Percentiles rank a stretch among this genome's conserved stretches.
Evolutionary conservation across 2,329 filamentous ascomycete species (phyloP).

Genomic region (Talaromyces sp.): DNA sequence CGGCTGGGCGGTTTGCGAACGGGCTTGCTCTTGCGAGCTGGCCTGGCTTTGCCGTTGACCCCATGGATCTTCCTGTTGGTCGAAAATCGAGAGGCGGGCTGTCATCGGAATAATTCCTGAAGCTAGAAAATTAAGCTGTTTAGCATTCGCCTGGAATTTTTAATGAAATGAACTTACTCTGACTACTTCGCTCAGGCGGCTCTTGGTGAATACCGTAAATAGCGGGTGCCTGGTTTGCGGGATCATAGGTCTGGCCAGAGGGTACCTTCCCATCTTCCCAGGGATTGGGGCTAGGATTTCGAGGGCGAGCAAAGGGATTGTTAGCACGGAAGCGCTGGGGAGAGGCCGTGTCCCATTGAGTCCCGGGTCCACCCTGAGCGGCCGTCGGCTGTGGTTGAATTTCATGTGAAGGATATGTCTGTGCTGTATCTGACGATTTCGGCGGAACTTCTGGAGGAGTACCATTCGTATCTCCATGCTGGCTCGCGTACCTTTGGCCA

Average conservation of each 20-base stretch:
- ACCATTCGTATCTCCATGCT: not conserved
- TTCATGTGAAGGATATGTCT: conserved; percentile 16
- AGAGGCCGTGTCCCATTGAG: conserved; percentile 14
- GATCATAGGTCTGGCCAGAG: not conserved
- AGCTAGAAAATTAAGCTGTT: not conserved
- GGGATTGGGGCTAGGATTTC: conserved; percentile 13
- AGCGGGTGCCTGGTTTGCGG: conserved; percentile 17
- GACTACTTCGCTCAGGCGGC: conserved; percentile 25
- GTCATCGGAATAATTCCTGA: conserved; percentile 36
- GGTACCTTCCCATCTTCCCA: conserved; percentile 10
- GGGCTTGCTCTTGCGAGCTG: not conserved
- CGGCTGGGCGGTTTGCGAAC: conserved; percentile 4
- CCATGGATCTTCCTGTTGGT: conserved; percentile 26
- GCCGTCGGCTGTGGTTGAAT: conserved; percentile 13
- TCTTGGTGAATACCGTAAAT: conserved; percentile 16
- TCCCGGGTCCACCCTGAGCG: conserved; percentile 16
- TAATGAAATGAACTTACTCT: conserved; percentile 21
- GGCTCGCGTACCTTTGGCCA: not conserved
- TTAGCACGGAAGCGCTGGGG: conserved; percentile 32
- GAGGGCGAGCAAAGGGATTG: conserved; percentile 34
- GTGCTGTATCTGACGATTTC: not conserved
- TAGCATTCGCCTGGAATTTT: not conserved
- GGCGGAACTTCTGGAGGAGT: not conserved
- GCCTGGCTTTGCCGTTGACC: conserved; percentile 12
- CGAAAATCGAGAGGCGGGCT: conserved; percentile 32